Base-by-base conservation (phyloP, 345 rosid species). In the Euphorbia lathyris region DNA sequence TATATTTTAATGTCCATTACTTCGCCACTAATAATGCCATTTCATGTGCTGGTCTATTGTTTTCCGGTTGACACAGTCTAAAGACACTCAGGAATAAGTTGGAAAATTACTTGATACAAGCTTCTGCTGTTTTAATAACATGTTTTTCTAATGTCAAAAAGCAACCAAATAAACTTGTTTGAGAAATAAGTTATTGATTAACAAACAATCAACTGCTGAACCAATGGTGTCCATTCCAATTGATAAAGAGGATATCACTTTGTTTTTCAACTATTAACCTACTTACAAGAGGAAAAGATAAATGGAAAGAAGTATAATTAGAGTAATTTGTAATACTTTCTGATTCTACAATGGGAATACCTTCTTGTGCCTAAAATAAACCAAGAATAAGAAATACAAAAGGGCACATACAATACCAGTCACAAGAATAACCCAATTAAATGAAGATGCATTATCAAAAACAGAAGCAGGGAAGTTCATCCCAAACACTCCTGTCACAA, bases 401-500 rank as follows among this genome's bases (percentile, higher is more conserved):
- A 79, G 57, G 2, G 76, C 84, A 42, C 99, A 84, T 17, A 72
- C 82, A 40, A 83, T 48, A 43, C 95, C 93, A 13, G 97, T 85
- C 52, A 84, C 61, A 59, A 90, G 69, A 43, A 95, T 82, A 77
- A 90, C 96, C 93, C 96, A 90, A 57, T 79, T 80, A 71, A 95
- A 95, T 61, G 80, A 77, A 6, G 81, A 70, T 7, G 97, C 84
- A 66, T 84, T 66, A 50, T 90, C 86, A 78, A 91, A 91, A 65
- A 95, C 59, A 5, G 96, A 78, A 67, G 83, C 89, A 63, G 73
- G 63, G 63, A 95, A 77, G 72, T 95, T 95, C 99, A 95, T 92
- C 72, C 99, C 97, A 50, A 92, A 95, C 40, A 95, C 80, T 58
- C 88, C 99, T 0, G 97, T 78, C 68, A 95, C 99, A 50, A 87